These are phyloP conservation scores for Microstegium vimineum DNA, from an alignment of 176 grass and related monocot species.

Conservation along the genomic window DNA sequence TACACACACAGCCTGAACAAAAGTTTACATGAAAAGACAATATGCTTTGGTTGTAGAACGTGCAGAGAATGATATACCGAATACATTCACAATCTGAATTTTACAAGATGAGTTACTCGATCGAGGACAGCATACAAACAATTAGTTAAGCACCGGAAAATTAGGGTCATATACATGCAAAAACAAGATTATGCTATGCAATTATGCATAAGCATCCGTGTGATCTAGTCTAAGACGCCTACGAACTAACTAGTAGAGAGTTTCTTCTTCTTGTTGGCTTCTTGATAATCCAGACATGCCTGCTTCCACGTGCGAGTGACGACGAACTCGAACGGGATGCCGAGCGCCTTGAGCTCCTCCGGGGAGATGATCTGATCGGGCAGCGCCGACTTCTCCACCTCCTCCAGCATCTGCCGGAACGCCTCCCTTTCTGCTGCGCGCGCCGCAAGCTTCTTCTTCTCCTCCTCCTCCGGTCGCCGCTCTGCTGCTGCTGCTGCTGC, in stretches of 20 bases:
- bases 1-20: background rate
- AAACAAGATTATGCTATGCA: no score
- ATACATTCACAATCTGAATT: background rate
- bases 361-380: background rate
- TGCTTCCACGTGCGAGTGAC: background rate
- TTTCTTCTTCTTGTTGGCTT: no score
- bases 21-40: background rate
- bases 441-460: no score
- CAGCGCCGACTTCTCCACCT: background rate
- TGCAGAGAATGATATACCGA: background rate
- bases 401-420: background rate
- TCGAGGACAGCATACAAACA: background rate
- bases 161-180: no score
- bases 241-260: no score
- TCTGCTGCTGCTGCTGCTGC: no score
- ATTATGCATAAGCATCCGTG: no score
- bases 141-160: no score
- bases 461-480: no score
- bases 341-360: background rate
- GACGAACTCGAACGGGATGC: background rate
- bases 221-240: background rate
- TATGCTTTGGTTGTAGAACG: background rate
- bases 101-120: background rate
- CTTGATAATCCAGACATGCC: background rate
- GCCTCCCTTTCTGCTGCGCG: background rate